A percentile compares a stretch with the other conserved stretches of the same genome.
Evolutionary conservation across 2,329 filamentous ascomycete genomes (phyloP).

Genomic region (Ascochyta pisi): DNA sequence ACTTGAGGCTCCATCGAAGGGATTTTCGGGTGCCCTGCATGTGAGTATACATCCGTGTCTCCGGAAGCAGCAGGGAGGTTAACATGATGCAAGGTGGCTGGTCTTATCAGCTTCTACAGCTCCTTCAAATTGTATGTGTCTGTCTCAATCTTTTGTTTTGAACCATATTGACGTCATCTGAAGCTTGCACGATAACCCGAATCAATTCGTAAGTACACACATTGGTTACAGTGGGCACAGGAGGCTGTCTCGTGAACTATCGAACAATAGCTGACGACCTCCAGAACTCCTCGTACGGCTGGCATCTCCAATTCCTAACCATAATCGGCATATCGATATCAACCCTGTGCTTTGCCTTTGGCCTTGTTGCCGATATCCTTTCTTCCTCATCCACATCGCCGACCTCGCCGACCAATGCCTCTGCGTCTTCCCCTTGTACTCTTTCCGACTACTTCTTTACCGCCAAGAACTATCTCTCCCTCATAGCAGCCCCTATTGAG

Average conservation of each 20-base stretch:
- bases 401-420: conserved; percentile 41
- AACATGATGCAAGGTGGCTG: conserved; percentile 36
- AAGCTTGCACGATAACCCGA: conserved; percentile 42
- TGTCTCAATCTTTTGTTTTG: background rate
- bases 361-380: conserved; percentile 67
- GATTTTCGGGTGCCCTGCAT: conserved; percentile 69
- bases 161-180: conserved; percentile 26
- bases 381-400: background rate
- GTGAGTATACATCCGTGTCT: conserved; percentile 27
- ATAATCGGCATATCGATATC: conserved; percentile 73
- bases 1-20: conserved; percentile 68
- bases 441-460: conserved; percentile 65
- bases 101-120: conserved; percentile 54
- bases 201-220: conserved; percentile 29
- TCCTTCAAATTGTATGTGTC: conserved; percentile 51
- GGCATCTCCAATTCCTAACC: conserved; percentile 75
- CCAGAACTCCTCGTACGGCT: conserved; percentile 67
- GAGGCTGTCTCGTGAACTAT: too few relatives aligned
- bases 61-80: too few relatives aligned
- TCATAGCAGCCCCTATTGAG: conserved; percentile 72
- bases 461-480: conserved; percentile 71
- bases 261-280: background rate
- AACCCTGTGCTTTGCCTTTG: conserved; percentile 66
- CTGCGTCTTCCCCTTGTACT: conserved; percentile 3
- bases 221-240: too few relatives aligned